Base-by-base conservation (phyloP, 148 eudicot species). In the Chenopodium formosanum region DNA sequence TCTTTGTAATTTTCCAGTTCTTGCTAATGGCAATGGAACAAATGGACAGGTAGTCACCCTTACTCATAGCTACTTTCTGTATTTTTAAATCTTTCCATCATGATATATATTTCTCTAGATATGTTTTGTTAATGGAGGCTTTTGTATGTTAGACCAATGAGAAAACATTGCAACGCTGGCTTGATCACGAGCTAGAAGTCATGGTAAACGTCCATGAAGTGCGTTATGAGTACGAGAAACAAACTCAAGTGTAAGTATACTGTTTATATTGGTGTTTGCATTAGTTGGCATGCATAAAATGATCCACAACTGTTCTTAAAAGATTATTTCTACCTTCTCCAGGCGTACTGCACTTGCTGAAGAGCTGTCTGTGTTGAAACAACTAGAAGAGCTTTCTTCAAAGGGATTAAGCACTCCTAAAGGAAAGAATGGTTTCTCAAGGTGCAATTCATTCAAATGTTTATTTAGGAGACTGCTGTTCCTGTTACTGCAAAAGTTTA, bases 151-250 rank as follows among this genome's bases (percentile, higher is more conserved):
- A 97, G 99, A 90, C 85, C 87, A 94, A 94, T 78, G 99, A 97
- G 81, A 97, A 97, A 83, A 87, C 93, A 70, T 86, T 97, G 91
- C 98, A 91, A 79, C 95, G 95, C 58, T 97, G 98, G 98, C 98
- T 97, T 79, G 99, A 97, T 83, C 95, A 97, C 64, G 99, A 97
- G 91, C 90, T 94, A 17, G 98, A 97, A 87, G 97, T 97, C 80
- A 91, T 91, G 93, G 99, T 97, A 75, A 92, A 97, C 83, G 95
- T 97, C 87, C 98, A 97, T 89, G 99, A 97, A 91, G 99, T 97
- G 79, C 97, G 97, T 79, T 88, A 88, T 20, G 98, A 94, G 76
- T 97, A 97, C 81, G 98, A 97, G 87, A 97, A 94, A 86, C 99
- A 97, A 86, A 94, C 93, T 73, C 93, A 97, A 94, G 99, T 97